These are phyloP conservation scores for Prunus mira DNA, from an alignment of 306 rosid species.

Conservation along the genomic window DNA sequence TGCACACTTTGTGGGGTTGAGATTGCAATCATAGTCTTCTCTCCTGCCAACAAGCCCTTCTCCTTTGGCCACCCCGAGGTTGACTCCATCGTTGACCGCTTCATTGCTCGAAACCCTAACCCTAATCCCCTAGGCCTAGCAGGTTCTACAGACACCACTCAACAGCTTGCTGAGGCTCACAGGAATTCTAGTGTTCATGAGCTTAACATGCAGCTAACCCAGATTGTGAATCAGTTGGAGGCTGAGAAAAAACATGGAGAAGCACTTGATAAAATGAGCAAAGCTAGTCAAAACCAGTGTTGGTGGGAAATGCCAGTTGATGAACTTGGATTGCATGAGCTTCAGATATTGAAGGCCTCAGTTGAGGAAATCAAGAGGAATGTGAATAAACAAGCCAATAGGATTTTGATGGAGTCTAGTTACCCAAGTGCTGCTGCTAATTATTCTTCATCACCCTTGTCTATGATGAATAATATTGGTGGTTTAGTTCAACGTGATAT, in stretches of 20 bases:
- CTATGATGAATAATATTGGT: slow-evolving; percentile 20
- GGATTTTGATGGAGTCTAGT: slow-evolving; percentile 29
- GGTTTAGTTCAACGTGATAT: neutral
- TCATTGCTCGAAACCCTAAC: slow-evolving; percentile 25
- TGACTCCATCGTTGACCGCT: slow-evolving; percentile 48
- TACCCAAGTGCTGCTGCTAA: neutral
- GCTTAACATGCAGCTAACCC: slow-evolving; percentile 44
- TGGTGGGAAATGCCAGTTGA: slow-evolving; percentile 64
- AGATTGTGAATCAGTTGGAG: slow-evolving; percentile 40
- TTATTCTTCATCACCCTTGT: slow-evolving; percentile 3
- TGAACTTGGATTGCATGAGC: slow-evolving; percentile 40
- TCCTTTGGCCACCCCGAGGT: slow-evolving; percentile 63
- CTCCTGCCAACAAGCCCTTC: slow-evolving; percentile 61
- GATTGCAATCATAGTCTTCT: slow-evolving; percentile 56
- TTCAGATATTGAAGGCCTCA: slow-evolving; percentile 33
- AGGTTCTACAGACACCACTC: neutral
- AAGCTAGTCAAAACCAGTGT: slow-evolving; percentile 30
- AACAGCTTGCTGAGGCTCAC: slow-evolving; percentile 12
- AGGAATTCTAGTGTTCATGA: slow-evolving; percentile 31
- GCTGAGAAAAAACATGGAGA: slow-evolving; percentile 51
- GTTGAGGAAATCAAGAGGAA: slow-evolving; percentile 55
- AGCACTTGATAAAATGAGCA: slow-evolving; percentile 40
- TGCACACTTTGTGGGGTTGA: slow-evolving; percentile 71
- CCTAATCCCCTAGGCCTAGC: neutral
- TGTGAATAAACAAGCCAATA: slow-evolving; percentile 33